These are phyloP conservation scores for Dianthus caryophyllus DNA, from an alignment of 148 eudicot genomes.

Conservation along the genomic window DNA sequence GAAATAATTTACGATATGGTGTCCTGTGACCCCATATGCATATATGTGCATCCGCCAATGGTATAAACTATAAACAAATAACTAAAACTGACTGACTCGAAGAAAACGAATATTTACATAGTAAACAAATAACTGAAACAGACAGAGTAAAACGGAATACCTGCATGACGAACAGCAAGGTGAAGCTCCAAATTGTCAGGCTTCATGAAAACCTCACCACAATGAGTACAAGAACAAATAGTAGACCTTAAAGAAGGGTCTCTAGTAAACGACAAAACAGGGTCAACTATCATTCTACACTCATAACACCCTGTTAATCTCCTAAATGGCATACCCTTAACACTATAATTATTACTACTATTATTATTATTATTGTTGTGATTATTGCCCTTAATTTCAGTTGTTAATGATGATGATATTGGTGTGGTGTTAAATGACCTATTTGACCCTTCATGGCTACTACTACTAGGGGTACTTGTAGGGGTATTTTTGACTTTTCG, in stretches of 20 bases:
- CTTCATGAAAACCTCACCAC: constrained; percentile 82
- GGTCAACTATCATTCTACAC: constrained; percentile 85
- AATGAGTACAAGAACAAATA: constrained; percentile 64
- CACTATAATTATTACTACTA: constrained; percentile 18
- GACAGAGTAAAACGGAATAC: constrained; percentile 23
- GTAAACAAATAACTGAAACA: no score
- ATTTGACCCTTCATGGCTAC: constrained; percentile 26
- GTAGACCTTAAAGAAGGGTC: constrained; percentile 72
- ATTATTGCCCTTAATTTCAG: constrained; percentile 20
- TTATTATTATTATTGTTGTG: background rate
- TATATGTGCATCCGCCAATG: no score
- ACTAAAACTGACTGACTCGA: no score
- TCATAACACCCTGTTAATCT: constrained; percentile 86
- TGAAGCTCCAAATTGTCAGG: constrained; percentile 82
- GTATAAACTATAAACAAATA: no score
- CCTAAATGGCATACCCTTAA: constrained; percentile 69
- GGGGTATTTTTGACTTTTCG: constrained; percentile 34
- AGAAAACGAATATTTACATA: no score
- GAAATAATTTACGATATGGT: no score
- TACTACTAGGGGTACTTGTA: constrained; percentile 18
- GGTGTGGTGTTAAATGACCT: constrained; percentile 39
- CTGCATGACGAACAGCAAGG: constrained; percentile 88
- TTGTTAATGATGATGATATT: constrained; percentile 3
- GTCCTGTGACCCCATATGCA: no score
- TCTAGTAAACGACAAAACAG: constrained; percentile 67